Evolutionary conservation across 1,284 basidiomycete species (phyloP).

Genomic region (Lentinula novae-zelandiae): DNA sequence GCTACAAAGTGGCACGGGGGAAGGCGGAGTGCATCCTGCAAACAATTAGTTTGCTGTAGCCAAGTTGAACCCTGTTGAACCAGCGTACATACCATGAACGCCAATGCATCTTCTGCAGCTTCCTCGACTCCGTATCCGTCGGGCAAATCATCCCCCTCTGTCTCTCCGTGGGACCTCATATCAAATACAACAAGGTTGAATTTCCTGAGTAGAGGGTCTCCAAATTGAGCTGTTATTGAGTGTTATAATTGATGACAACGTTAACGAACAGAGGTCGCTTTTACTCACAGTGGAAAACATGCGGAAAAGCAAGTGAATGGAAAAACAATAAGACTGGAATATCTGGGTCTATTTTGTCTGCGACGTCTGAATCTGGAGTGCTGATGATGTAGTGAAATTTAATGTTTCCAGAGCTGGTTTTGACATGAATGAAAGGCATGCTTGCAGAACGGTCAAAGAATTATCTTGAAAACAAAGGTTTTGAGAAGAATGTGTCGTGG

Average conservation of each 20-base stretch:
- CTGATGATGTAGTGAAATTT: constrained; percentile 33
- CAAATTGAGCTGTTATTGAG: constrained; percentile 12
- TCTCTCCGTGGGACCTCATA: constrained; percentile 14
- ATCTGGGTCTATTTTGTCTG: constrained; percentile 25
- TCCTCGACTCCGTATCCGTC: constrained; percentile 10
- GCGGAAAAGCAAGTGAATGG: constrained; percentile 30
- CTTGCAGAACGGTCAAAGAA: background rate
- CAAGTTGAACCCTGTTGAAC: background rate
- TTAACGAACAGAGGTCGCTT: background rate
- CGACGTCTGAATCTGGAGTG: constrained; percentile 29
- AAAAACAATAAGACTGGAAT: constrained; percentile 35
- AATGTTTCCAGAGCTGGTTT: constrained; percentile 26
- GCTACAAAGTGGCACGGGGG: constrained; percentile 36
- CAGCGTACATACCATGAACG: constrained; percentile 12
- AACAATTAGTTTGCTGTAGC: too few relatives aligned
- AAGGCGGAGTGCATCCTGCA: constrained; percentile 30
- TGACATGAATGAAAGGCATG: constrained; percentile 33
- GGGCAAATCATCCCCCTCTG: constrained; percentile 13
- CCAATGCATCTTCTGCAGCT: constrained; percentile 14
- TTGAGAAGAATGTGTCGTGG: background rate
- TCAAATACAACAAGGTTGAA: constrained; percentile 17
- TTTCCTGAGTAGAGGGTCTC: constrained; percentile 12
- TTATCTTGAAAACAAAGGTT: background rate
- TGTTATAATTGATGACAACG: background rate
- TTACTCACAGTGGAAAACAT: constrained; percentile 31